Percentiles rank a stretch among this genome's conserved stretches.
Evolutionary conservation across 768 basidiomycete species (phyloP).

Genomic region (Termitomyces sp.): DNA sequence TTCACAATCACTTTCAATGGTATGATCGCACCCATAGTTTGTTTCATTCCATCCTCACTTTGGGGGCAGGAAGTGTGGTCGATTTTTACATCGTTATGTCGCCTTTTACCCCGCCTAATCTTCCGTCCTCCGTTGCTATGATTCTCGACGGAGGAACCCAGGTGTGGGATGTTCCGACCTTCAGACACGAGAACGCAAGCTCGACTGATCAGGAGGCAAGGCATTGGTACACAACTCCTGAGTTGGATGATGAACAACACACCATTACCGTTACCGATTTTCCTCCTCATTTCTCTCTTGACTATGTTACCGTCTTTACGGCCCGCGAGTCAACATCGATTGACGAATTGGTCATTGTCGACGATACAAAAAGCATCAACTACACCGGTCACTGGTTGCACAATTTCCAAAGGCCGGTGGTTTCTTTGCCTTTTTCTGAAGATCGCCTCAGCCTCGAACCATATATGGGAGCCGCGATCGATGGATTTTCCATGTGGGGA

Average conservation of each 20-base stretch:
- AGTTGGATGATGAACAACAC: background rate
- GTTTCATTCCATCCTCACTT: background rate
- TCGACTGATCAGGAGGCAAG: background rate
- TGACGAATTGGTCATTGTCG: background rate
- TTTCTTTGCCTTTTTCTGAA: background rate
- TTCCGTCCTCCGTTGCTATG: background rate
- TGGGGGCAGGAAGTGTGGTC: background rate
- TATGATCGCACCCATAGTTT: background rate
- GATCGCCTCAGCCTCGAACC: background rate
- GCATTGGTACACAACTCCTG: background rate
- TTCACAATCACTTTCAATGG: background rate
- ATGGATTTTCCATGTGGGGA: background rate
- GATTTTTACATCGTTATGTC: background rate
- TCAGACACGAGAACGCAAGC: background rate
- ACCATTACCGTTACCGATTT: background rate
- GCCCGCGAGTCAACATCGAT: background rate
- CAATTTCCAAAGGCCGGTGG: background rate
- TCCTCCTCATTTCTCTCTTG: background rate
- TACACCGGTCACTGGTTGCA: background rate
- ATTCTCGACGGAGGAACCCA: background rate
- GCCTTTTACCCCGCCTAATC: background rate
- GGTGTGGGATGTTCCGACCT: background rate
- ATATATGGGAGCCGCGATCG: too few species aligned
- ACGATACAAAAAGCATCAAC: background rate
- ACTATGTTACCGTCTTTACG: background rate